A percentile compares a stretch with the other conserved stretches of the same genome.
Evolutionary conservation across 73 alveolate species (phyloP).

Genomic region (Strombidium stylifer): DNA sequence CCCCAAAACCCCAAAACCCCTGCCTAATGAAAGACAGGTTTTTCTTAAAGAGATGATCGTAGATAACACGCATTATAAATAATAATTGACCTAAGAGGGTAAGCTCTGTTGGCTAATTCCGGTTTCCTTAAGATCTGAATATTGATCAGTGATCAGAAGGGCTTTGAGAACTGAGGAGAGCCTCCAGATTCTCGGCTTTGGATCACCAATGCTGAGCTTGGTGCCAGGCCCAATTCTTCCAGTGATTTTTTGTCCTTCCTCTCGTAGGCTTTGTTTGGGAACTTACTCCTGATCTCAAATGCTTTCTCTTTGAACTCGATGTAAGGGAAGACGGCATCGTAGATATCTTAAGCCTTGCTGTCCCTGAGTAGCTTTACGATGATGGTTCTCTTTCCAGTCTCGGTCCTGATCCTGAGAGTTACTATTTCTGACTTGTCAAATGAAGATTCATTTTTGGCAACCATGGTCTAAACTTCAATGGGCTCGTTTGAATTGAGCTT

Average conservation of each 20-base stretch:
- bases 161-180: too few species aligned
- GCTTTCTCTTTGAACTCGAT: slow-evolving; percentile 34
- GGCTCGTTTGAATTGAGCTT: slow-evolving; percentile 56
- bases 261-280: slow-evolving; percentile 60
- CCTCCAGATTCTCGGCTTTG: too few species aligned
- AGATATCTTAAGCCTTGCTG: slow-evolving; percentile 23
- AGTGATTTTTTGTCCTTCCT: slow-evolving; percentile 21
- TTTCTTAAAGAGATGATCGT: too few species aligned
- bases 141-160: too few species aligned
- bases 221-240: slow-evolving; percentile 57
- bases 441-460: slow-evolving; percentile 14
- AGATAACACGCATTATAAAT: too few species aligned
- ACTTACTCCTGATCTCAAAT: slow-evolving; percentile 26
- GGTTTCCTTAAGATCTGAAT: too few species aligned
- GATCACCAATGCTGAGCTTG: slow-evolving; percentile 44
- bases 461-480: slow-evolving; percentile 39
- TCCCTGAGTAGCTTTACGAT: slow-evolving; percentile 25
- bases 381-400: slow-evolving; percentile 60
- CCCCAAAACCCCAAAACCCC: too few species aligned
- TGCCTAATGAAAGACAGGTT: too few species aligned
- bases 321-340: slow-evolving; percentile 29
- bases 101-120: too few species aligned
- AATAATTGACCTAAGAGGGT: too few species aligned
- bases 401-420: slow-evolving; percentile 57
- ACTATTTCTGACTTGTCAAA: slow-evolving; percentile 25